Conservation (phyloP, 352 stramenopile species). For the Globisporangium polare region DNA sequence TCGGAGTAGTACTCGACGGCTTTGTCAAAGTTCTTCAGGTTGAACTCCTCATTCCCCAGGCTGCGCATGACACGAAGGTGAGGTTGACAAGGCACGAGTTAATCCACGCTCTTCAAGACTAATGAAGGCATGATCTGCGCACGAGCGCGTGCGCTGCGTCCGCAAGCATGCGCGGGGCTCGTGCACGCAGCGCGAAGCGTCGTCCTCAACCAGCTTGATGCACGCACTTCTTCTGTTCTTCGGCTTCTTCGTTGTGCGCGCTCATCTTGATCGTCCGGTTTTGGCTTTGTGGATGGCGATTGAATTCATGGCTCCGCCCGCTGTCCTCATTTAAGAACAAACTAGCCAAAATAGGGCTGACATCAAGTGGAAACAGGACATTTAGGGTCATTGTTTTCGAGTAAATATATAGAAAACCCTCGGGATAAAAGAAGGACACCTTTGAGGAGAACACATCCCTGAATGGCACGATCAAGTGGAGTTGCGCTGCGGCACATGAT, state of each 20-base stretch:
- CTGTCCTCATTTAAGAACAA: too few species aligned
- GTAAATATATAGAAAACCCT: too few species aligned
- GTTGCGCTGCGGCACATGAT: too few species aligned
- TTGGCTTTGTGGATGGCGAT: neutral
- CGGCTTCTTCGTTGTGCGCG: conserved; percentile 37
- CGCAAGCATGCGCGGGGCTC: neutral
- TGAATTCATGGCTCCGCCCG: neutral
- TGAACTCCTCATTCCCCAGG: conserved; percentile 84
- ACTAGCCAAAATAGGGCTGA: too few species aligned
- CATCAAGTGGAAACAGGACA: too few species aligned
- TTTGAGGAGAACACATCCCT: too few species aligned
- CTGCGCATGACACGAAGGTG: conserved; percentile 17
- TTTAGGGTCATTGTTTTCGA: too few species aligned
- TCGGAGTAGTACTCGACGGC: conserved; percentile 76
- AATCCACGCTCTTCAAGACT: neutral
- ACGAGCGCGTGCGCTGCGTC: neutral
- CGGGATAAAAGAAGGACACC: too few species aligned
- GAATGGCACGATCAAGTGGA: too few species aligned
- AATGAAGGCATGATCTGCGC: neutral
- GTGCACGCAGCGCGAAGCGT: neutral
- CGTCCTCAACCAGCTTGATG: neutral
- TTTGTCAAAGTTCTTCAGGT: conserved; percentile 82
- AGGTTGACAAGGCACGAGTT: neutral
- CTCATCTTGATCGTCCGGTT: conserved; percentile 8
- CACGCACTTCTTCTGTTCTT: conserved; percentile 65